Evolutionary conservation across 2,329 filamentous ascomycete species (phyloP).

Genomic region (Colletotrichum destructivum): DNA sequence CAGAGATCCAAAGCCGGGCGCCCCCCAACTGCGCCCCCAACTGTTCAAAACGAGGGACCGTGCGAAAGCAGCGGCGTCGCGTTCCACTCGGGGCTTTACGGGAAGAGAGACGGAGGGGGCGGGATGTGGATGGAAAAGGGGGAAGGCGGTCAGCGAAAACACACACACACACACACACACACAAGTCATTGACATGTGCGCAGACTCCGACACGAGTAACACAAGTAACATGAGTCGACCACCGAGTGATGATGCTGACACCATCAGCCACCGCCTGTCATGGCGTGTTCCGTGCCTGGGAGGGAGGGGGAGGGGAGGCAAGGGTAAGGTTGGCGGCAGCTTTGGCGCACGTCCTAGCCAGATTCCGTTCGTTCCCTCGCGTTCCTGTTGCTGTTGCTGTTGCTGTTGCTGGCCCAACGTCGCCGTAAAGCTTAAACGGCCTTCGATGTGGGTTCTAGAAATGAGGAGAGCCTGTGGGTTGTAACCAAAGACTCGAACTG

Average conservation of each 20-base stretch:
- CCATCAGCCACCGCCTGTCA: neutral
- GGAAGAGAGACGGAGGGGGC: constrained; percentile 3
- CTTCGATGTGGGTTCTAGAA: constrained; percentile 18
- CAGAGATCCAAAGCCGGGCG: constrained; percentile 14
- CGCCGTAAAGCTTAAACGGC: constrained; percentile 22
- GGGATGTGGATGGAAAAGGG: too few species aligned
- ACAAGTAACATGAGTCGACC: neutral
- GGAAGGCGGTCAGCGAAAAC: constrained; percentile 1
- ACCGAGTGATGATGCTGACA: neutral
- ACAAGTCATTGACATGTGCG: neutral
- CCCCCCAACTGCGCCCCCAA: constrained; percentile 1
- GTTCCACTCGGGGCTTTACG: constrained; percentile 28
- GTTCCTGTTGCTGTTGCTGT: neutral
- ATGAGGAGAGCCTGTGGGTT: neutral
- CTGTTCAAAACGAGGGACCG: constrained; percentile 26
- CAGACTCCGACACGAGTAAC: neutral
- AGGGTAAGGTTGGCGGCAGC: constrained; percentile 1
- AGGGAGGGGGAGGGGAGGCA: neutral
- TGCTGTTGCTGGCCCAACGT: neutral
- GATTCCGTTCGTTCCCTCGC: neutral
- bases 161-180: neutral
- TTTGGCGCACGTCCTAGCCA: constrained; percentile 8
- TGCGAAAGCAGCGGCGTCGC: constrained; percentile 10
- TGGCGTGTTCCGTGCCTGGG: neutral
- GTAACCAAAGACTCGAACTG: neutral